Percentiles rank a stretch among this genome's conserved stretches.
phyloP scores from a whole-genome alignment of 352 stramenopile genomes.

The Lagenidium sp. region DNA sequence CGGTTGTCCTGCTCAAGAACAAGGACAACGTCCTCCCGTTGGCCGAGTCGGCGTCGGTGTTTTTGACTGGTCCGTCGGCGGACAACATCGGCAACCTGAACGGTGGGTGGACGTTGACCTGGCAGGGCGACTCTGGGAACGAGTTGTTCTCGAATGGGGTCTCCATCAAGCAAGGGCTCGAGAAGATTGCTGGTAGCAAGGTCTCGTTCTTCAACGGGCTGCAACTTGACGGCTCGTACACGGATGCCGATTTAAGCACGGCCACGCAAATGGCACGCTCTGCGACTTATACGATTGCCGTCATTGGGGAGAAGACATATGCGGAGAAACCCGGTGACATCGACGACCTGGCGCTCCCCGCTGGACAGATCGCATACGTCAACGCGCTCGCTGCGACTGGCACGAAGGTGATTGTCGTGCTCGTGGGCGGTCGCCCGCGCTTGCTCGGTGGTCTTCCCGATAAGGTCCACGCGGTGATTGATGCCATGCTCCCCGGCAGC shows the following conservation, averaged over 20 bases:
- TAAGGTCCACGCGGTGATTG: constrained; percentile 61
- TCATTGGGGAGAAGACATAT: constrained; percentile 66
- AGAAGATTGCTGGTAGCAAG: background rate
- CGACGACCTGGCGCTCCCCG: constrained; percentile 54
- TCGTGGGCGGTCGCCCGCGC: constrained; percentile 68
- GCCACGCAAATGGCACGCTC: constrained; percentile 5
- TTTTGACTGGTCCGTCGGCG: constrained; percentile 58
- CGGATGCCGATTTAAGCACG: constrained; percentile 3
- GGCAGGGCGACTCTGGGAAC: constrained; percentile 31
- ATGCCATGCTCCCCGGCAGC: constrained; percentile 70
- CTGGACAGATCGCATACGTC: constrained; percentile 63
- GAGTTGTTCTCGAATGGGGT: constrained; percentile 15
- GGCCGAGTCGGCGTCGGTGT: constrained; percentile 18
- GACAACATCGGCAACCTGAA: constrained; percentile 70
- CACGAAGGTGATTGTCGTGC: constrained; percentile 74
- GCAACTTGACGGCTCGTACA: constrained; percentile 5
- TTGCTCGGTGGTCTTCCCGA: constrained; percentile 50
- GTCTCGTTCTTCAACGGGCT: constrained; percentile 14
- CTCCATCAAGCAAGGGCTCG: constrained; percentile 15
- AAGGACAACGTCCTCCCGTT: constrained; percentile 42
- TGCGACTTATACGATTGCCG: constrained; percentile 48
- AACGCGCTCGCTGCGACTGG: constrained; percentile 38
- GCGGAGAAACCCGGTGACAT: constrained; percentile 83
- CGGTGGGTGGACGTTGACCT: constrained; percentile 80
- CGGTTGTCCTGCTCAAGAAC: constrained; percentile 80